A percentile compares a stretch with the other conserved stretches of the same genome.
Conservation (phyloP, 257 asterid species). For the Misopates orontium region DNA sequence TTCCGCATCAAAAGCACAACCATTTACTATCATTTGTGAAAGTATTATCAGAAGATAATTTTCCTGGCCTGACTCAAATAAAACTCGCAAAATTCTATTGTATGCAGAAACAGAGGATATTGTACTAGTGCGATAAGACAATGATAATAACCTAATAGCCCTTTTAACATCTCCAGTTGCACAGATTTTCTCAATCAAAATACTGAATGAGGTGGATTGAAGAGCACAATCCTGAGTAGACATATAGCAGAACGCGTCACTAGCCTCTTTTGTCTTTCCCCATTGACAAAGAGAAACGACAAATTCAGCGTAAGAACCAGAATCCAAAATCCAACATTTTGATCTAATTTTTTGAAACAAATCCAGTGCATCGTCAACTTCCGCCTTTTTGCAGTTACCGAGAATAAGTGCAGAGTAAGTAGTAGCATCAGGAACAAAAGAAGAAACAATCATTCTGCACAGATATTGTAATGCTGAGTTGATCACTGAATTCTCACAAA, state of each 20-base stretch:
- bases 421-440: constrained; percentile 45
- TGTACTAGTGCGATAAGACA: constrained; percentile 39
- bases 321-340: constrained; percentile 55
- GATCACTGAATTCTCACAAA: constrained; percentile 48
- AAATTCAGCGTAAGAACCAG: constrained; percentile 52
- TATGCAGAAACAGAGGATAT: constrained; percentile 34
- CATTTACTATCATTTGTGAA: constrained; percentile 55
- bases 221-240: constrained; percentile 46
- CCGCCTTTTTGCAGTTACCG: constrained; percentile 58
- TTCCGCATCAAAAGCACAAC: constrained; percentile 50
- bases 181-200: constrained; percentile 51
- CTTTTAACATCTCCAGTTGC: constrained; percentile 34
- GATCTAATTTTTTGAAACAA: constrained; percentile 44
- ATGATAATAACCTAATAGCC: constrained; percentile 47
- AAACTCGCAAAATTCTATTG: constrained; percentile 52
- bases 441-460: constrained; percentile 60
- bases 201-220: constrained; percentile 40
- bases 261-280: constrained; percentile 53
- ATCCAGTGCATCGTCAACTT: constrained; percentile 44
- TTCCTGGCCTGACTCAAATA: constrained; percentile 36
- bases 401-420: constrained; percentile 68
- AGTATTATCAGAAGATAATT: constrained; percentile 40
- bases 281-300: constrained; percentile 50
- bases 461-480: constrained; percentile 57
- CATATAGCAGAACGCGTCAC: constrained; percentile 55